Percentiles rank a stretch among this genome's conserved stretches.
Conservation (phyloP, 2,329 filamentous ascomycete genomes). For the Dactylellina cionopaga region DNA sequence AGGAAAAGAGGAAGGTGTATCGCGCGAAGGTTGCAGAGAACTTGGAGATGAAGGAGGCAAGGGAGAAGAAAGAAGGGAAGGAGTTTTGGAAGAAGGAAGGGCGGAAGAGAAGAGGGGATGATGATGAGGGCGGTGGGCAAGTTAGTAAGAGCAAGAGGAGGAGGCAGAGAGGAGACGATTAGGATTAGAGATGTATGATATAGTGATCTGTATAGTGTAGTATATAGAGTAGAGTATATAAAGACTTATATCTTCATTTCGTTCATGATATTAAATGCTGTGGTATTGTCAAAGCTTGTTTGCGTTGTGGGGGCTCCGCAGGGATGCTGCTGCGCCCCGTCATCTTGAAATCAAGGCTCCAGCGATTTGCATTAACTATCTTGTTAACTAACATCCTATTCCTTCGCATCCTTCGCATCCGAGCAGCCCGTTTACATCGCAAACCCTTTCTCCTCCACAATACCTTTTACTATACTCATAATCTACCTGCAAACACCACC, state of each 20-base stretch:
- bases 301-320: conserved; percentile 17
- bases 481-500: too few relatives aligned
- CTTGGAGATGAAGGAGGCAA: conserved; percentile 82
- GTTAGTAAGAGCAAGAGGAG: conserved; percentile 61
- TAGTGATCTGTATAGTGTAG: neutral
- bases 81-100: conserved; percentile 94
- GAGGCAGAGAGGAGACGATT: conserved; percentile 34
- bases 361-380: neutral
- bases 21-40: conserved; percentile 83
- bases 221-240: neutral
- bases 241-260: neutral
- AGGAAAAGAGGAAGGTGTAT: conserved; percentile 82
- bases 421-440: too few relatives aligned
- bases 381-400: too few relatives aligned
- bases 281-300: neutral
- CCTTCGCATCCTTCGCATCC: neutral
- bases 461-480: too few relatives aligned
- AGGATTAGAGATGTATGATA: conserved; percentile 39
- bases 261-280: neutral
- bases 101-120: conserved; percentile 74
- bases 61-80: conserved; percentile 90
- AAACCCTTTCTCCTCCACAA: too few relatives aligned
- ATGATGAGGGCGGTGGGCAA: conserved; percentile 64
- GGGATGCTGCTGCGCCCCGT: conserved; percentile 26
- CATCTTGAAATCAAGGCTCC: neutral